Conservation (phyloP, 495 filamentous ascomycete species). For the Symbiotaphrina buchneri region DNA sequence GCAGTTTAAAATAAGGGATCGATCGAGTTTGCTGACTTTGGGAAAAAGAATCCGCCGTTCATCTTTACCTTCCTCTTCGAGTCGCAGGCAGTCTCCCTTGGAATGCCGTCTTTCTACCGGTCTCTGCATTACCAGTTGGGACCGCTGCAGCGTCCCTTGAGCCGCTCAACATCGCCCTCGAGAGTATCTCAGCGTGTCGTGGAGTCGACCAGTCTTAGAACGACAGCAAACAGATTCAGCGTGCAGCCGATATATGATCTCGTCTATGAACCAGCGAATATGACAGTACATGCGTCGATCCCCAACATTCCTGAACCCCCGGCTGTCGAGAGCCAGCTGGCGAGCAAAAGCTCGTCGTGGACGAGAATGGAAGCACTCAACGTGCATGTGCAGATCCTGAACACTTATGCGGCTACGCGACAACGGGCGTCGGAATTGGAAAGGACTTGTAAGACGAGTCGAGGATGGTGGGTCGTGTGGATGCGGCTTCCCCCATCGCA, state of each 20-base stretch:
- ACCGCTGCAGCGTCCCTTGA: slow-evolving; percentile 51
- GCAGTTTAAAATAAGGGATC: too few species aligned
- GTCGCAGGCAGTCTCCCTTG: slow-evolving; percentile 38
- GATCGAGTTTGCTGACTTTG: slow-evolving; percentile 2
- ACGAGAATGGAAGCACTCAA: slow-evolving; percentile 76
- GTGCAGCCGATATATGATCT: slow-evolving; percentile 43
- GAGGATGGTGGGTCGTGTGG: slow-evolving; percentile 97
- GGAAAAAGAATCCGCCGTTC: slow-evolving; percentile 46
- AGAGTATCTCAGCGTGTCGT: slow-evolving; percentile 25
- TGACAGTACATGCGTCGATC: slow-evolving; percentile 65
- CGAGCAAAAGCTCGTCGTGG: slow-evolving; percentile 22
- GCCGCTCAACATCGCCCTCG: slow-evolving; percentile 36
- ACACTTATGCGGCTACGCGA: slow-evolving; percentile 43
- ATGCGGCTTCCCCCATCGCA: slow-evolving; percentile 31
- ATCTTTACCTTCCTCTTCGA: slow-evolving; percentile 82
- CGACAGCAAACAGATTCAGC: slow-evolving; percentile 9
- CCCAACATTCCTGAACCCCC: slow-evolving; percentile 66
- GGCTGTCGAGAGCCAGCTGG: background rate
- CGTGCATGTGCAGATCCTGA: slow-evolving; percentile 68
- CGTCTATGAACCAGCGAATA: slow-evolving; percentile 55
- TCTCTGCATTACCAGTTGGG: slow-evolving; percentile 62
- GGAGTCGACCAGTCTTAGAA: slow-evolving; percentile 10
- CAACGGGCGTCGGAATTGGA: slow-evolving; percentile 40
- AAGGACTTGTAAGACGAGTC: slow-evolving; percentile 71
- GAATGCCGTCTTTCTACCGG: slow-evolving; percentile 49